Conservation (phyloP, 1,139 yeast genomes). For the Sugiyamaella japonica region DNA sequence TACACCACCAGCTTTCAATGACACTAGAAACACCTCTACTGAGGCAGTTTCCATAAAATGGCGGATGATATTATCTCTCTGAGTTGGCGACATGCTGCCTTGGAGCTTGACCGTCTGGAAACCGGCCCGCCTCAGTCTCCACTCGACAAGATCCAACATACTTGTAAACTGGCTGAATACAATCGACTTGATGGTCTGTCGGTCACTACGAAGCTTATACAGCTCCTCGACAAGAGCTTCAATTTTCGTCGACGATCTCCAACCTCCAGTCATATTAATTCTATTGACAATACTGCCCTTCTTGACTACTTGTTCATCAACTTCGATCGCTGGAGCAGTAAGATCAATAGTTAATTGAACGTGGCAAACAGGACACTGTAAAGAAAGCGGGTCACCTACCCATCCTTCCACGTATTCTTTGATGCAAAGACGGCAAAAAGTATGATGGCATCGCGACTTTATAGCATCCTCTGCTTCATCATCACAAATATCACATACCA, state of each 20-base stretch:
- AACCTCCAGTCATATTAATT: slow-evolving; percentile 78
- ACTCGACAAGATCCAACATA: slow-evolving; percentile 91
- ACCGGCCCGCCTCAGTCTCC: slow-evolving; percentile 93
- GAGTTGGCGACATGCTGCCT: slow-evolving; percentile 96
- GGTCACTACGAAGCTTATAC: slow-evolving; percentile 79
- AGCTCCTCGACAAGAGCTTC: slow-evolving; percentile 95
- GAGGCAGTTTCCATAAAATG: slow-evolving; percentile 89
- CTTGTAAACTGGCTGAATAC: slow-evolving; percentile 97
- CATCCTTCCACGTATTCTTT: slow-evolving; percentile 85
- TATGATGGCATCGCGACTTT: slow-evolving; percentile 89
- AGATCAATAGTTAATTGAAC: slow-evolving; percentile 87
- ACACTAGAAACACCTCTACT: slow-evolving; percentile 91
- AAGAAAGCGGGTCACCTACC: slow-evolving; percentile 56
- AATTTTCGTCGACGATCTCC: slow-evolving; percentile 93
- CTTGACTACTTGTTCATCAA: slow-evolving; percentile 58
- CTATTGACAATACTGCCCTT: slow-evolving; percentile 88
- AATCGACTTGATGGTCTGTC: slow-evolving; percentile 87
- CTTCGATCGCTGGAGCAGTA: slow-evolving; percentile 82
- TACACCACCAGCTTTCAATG: slow-evolving; percentile 97
- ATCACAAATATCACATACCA: slow-evolving; percentile 90
- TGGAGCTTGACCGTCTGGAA: slow-evolving; percentile 89
- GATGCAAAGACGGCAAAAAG: slow-evolving; percentile 88
- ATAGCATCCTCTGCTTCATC: slow-evolving; percentile 98
- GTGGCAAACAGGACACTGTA: slow-evolving; percentile 95
- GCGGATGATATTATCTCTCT: slow-evolving; percentile 85